Evolutionary conservation across 2,329 filamentous ascomycete species (phyloP).

Genomic region (Aureobasidium lini): DNA sequence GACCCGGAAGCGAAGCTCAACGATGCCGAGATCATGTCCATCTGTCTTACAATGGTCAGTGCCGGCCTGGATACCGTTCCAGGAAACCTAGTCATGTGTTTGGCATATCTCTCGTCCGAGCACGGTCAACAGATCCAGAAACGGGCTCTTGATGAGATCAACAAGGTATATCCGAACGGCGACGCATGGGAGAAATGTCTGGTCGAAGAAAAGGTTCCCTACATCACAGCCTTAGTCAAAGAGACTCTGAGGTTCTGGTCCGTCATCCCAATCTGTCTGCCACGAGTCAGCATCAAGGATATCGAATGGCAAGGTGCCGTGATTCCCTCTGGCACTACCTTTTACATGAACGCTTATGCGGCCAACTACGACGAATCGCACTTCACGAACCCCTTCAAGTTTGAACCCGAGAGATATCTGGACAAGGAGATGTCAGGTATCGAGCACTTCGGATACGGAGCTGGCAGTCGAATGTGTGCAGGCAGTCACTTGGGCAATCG

Average conservation of each 20-base stretch:
- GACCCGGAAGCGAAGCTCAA: conserved; percentile 62
- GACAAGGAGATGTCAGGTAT: conserved; percentile 41
- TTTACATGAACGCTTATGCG: conserved; percentile 73
- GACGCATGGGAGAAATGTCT: conserved; percentile 71
- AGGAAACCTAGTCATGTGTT: conserved; percentile 70
- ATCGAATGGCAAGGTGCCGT: conserved; percentile 59
- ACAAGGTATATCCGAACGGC: conserved; percentile 61
- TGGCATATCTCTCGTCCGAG: conserved; percentile 64
- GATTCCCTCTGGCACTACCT: conserved; percentile 69
- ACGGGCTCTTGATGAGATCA: conserved; percentile 62
- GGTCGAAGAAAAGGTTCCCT: conserved; percentile 66
- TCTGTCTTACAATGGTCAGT: conserved; percentile 75
- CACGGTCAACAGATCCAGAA: conserved; percentile 64
- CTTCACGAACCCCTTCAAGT: conserved; percentile 56
- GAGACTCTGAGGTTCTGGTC: conserved; percentile 73
- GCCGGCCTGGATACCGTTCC: conserved; percentile 77
- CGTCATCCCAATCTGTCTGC: conserved; percentile 72
- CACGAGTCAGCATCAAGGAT: conserved; percentile 63
- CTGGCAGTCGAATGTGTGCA: conserved; percentile 36
- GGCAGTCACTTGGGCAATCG: conserved; percentile 33
- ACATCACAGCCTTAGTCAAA: conserved; percentile 70
- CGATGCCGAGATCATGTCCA: conserved; percentile 66
- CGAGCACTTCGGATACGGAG: conserved; percentile 43
- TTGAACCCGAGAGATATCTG: conserved; percentile 66
- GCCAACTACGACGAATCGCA: conserved; percentile 64